Base-by-base conservation (phyloP, 176 grass and related monocot genomes). In the barley (Hordeum vulgare) region DNA sequence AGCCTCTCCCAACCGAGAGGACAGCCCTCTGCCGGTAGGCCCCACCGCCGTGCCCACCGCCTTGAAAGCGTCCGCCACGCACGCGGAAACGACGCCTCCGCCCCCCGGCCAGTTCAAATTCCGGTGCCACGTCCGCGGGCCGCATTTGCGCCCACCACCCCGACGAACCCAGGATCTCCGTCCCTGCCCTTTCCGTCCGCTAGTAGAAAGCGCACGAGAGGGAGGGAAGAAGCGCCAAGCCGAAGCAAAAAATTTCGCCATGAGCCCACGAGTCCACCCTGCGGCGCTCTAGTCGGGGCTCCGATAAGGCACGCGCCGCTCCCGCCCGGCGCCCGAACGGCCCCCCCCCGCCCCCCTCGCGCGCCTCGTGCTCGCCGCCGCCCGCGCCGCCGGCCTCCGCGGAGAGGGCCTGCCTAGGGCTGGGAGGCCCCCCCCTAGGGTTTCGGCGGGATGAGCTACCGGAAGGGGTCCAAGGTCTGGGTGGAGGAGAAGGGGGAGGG, bases 401-500 rank as follows among this genome's bases (percentile, higher is more conserved):
- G 44, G 71, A 27, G 88, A 68, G 37, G 53, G 18, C 0, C 53
- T 56, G 53, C 60, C 60, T 68, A 82, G 84, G 88, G 45, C 65
- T 79, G 42, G 44, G 74, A 59, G 66, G 12, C 45, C 21, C 12
- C 53, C 7, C 69, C 24, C 68, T 83, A 90, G 88, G 84, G 88
- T 90, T 90, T 86, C 37, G 80, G 75, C 57, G 80, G 81, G 89
- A 95, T 98, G 91, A 93, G 93, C 89, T 98, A 87, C 67, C 85
- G 91, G 82, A 96, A 96, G 87, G 96, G 96, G 47, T 94, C 85
- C 66, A 98, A 94, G 85, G 96, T 96, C 1, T 98, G 96, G 93
- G 75, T 98, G 35, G 89, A 96, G 81, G 96, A 98, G 86, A 95
- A 90, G 86, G 93, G 90, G 62, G 84, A 88, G 54, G 96, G 91